Conservation (phyloP, 139 green algal species). For the Chlamydomonas urium region DNA sequence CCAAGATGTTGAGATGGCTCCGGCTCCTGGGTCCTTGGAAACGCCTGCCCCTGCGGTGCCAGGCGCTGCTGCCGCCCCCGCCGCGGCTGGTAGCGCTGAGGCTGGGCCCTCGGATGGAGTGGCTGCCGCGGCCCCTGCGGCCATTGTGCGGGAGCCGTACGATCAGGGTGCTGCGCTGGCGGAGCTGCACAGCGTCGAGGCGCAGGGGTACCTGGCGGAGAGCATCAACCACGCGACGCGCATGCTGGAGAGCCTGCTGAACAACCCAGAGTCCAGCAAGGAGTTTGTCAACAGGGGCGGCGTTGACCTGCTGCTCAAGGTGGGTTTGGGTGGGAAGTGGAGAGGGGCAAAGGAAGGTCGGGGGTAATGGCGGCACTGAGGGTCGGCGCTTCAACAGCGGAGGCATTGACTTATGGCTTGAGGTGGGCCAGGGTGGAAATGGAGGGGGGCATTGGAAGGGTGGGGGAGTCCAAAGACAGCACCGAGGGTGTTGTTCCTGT, state of each 20-base stretch:
- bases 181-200: background rate
- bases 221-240: conserved; percentile 64
- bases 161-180: conserved; percentile 17
- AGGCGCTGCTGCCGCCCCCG: background rate
- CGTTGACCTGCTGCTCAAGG: conserved; percentile 60
- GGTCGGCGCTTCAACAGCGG: no score
- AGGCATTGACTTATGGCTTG: no score
- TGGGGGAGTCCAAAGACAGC: no score
- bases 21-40: no score
- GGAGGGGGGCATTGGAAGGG: no score
- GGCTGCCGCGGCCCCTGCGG: background rate
- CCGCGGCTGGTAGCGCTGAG: conserved; percentile 1
- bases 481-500: no score
- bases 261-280: conserved; percentile 50
- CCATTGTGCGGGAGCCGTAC: conserved; percentile 9
- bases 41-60: background rate
- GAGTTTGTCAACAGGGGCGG: conserved; percentile 77
- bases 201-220: conserved; percentile 55
- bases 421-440: no score
- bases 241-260: conserved; percentile 83
- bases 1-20: conserved; percentile 12
- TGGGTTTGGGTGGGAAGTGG: no score
- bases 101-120: conserved; percentile 7
- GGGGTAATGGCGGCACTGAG: no score
- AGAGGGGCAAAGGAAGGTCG: no score